These are phyloP conservation scores for Alternaria burnsii DNA, from an alignment of 2,329 filamentous ascomycete species.

Conservation along the genomic window DNA sequence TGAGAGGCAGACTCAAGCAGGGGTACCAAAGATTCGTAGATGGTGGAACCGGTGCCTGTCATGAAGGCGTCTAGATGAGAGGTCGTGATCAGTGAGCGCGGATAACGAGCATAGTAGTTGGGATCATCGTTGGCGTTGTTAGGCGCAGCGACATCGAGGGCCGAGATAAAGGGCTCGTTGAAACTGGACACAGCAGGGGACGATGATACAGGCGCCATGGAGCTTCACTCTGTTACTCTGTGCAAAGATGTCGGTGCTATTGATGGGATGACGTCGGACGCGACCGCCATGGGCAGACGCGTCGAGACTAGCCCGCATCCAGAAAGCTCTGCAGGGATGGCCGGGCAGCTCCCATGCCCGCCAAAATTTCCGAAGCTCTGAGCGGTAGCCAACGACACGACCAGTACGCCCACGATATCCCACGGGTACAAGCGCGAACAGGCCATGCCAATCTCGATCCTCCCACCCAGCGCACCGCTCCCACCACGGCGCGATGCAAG, in stretches of 20 bases:
- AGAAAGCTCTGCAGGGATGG: conserved; percentile 22
- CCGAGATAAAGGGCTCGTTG: conserved; percentile 40
- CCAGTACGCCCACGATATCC: neutral
- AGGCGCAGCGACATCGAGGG: conserved; percentile 33
- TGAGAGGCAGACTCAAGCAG: conserved; percentile 67
- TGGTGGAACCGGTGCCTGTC: conserved; percentile 56
- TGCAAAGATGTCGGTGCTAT: neutral
- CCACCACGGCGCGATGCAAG: conserved; percentile 42
- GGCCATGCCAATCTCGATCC: conserved; percentile 67
- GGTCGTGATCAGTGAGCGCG: conserved; percentile 45
- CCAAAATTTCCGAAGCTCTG: conserved; percentile 42
- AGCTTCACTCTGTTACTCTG: neutral
- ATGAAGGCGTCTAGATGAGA: conserved; percentile 49
- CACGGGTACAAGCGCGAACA: neutral
- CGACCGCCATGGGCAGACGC: conserved; percentile 18
- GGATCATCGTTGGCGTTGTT: conserved; percentile 44
- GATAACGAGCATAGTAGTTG: conserved; percentile 51
- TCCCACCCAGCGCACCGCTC: conserved; percentile 58
- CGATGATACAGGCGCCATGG: conserved; percentile 15
- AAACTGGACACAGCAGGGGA: conserved; percentile 19
- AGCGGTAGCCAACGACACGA: conserved; percentile 6
- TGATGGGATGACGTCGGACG: conserved; percentile 38
- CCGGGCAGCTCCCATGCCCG: conserved; percentile 26
- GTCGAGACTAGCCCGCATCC: conserved; percentile 20
- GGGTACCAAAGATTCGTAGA: conserved; percentile 63